Evolutionary conservation across 345 rosid genomes (phyloP), one percentile per base, ranked within the genome.

Genomic region (Raphanus sativus): DNA sequence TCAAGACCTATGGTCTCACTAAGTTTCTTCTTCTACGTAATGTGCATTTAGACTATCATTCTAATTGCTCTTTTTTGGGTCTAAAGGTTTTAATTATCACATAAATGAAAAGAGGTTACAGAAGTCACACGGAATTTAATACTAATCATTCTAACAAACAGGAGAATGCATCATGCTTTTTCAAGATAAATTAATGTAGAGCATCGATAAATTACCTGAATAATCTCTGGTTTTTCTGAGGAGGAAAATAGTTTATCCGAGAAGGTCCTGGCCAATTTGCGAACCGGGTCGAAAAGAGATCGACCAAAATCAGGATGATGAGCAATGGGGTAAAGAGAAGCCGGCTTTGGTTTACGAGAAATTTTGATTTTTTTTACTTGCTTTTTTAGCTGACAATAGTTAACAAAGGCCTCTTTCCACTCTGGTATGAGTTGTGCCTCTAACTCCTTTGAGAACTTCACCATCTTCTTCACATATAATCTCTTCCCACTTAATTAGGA

Each of bases 391-490:
- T 86, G 87, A 88, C 96, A 82, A 75, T 96, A 96, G 81, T 93
- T 88, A 24, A 91, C 99, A 60, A 93, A 96, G 54, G 96, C 97
- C 11, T 90, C 98, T 70, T 90, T 96, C 99, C 99, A 96, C 76
- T 96, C 98, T 0, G 99, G 99, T 65, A 96, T 96, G 0, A 96
- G 86, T 70, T 96, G 99, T 79, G 99, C 99, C 67, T 92, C 97
- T 1, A 96, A 87, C 84, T 96, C 93, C 78, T 91, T 96, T 0
- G 99, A 96, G 84, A 96, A 96, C 86, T 96, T 96, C 87, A 96
- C 98, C 99, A 96, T 95, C 75, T 66, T 66, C 34, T 42, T 73
- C 50, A 1, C 63, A 48, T 78, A 66, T 28, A 78, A 50, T 25
- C 15, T 72, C 52, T 77, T 71, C 76, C 86, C 71, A 66, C 83